Conservation (phyloP, 2,329 filamentous ascomycete genomes). For the Cladosporium sp. region DNA sequence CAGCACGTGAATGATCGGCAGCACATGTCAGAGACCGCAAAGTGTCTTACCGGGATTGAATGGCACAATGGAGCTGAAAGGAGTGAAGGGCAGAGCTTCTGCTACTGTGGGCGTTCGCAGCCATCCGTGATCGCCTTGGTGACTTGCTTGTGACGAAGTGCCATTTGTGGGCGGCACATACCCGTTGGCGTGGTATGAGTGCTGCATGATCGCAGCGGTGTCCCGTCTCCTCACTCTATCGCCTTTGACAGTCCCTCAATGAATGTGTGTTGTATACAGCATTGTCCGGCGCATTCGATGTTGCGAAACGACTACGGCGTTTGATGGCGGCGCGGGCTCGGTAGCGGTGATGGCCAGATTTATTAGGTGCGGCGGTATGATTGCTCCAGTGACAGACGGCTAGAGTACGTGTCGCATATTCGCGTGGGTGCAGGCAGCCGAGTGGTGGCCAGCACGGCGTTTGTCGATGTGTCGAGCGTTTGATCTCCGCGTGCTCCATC, state of each 20-base stretch:
- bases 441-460: slow-evolving; percentile 7
- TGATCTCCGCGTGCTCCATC: slow-evolving; percentile 15
- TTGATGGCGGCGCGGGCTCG: background rate
- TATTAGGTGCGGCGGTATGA: background rate
- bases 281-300: slow-evolving; percentile 21
- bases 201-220: slow-evolving; percentile 22
- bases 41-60: slow-evolving; percentile 67
- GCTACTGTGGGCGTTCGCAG: slow-evolving; percentile 56
- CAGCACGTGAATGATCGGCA: slow-evolving; percentile 2
- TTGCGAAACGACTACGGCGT: background rate
- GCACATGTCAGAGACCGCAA: background rate
- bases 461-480: slow-evolving; percentile 15
- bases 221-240: slow-evolving; percentile 8
- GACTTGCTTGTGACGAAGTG: slow-evolving; percentile 17
- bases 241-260: slow-evolving; percentile 10
- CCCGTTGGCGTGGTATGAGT: slow-evolving; percentile 19
- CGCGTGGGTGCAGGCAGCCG: slow-evolving; percentile 11
- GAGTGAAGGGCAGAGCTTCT: slow-evolving; percentile 79
- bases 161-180: slow-evolving; percentile 24
- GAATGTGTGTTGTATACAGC: slow-evolving; percentile 6
- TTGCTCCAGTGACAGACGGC: background rate
- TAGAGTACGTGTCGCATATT: slow-evolving; percentile 7
- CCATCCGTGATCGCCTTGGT: slow-evolving; percentile 5
- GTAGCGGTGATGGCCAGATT: background rate
- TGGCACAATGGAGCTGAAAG: slow-evolving; percentile 76